Conservation (phyloP, 2,329 filamentous ascomycete species). For the Shiraia bambusicola region DNA sequence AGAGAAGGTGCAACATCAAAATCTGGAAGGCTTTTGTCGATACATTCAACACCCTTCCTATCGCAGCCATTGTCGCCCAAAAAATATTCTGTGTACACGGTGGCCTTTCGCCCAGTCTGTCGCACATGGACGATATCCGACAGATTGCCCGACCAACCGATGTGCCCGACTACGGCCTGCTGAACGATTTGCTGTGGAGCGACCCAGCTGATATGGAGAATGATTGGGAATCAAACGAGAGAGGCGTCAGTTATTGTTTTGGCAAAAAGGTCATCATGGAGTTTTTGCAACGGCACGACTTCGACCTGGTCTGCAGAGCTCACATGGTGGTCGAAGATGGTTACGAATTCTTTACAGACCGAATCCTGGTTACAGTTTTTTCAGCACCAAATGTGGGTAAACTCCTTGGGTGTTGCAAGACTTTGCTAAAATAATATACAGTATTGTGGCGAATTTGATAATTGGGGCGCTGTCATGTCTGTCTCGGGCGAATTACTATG, state of each 20-base stretch:
- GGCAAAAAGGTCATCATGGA: conserved; percentile 98
- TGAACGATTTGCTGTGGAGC: conserved; percentile 96
- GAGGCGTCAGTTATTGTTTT: conserved; percentile 97
- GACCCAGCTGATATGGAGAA: conserved; percentile 97
- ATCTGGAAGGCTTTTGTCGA: conserved; percentile 98
- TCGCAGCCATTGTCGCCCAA: conserved; percentile 92
- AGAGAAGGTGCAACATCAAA: conserved; percentile 92
- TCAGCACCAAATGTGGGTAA: conserved; percentile 88
- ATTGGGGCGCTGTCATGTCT: conserved; percentile 99
- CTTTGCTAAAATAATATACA: conserved; percentile 43
- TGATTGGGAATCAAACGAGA: conserved; percentile 96
- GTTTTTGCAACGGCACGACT: conserved; percentile 91
- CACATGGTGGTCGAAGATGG: conserved; percentile 99
- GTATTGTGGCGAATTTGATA: conserved; percentile 99
- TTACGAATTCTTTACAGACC: conserved; percentile 97
- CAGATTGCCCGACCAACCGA: conserved; percentile 95
- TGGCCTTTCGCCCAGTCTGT: conserved; percentile 84
- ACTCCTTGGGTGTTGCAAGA: not conserved
- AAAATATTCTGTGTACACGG: conserved; percentile 99
- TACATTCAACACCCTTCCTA: conserved; percentile 92
- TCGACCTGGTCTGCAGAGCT: conserved; percentile 93
- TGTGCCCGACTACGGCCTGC: conserved; percentile 90
- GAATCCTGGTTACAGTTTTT: conserved; percentile 93
- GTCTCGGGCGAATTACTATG: conserved; percentile 91
- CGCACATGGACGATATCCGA: conserved; percentile 97